Evolutionary conservation across 305 asterid genomes (phyloP).

Genomic region (Solanum hybrid): DNA sequence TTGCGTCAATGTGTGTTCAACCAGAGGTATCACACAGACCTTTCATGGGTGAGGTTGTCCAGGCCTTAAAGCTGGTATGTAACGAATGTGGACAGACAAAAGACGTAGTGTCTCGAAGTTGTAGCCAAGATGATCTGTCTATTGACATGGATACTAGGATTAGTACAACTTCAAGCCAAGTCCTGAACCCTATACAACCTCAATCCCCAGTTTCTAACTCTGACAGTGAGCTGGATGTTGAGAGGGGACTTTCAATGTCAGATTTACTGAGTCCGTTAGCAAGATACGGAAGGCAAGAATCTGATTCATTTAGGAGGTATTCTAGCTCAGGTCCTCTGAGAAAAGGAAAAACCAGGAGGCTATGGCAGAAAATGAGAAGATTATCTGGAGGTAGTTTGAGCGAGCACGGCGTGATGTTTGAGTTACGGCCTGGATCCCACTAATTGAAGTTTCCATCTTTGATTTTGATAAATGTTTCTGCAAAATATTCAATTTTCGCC

Average conservation of each 20-base stretch:
- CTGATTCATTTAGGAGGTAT: constrained; percentile 48
- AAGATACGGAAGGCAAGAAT: constrained; percentile 29
- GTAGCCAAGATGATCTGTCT: constrained; percentile 43
- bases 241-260: constrained; percentile 61
- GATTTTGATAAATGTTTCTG: background rate
- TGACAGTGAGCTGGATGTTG: constrained; percentile 46
- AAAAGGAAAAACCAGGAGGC: constrained; percentile 29
- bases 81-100: constrained; percentile 48
- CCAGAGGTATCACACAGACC: constrained; percentile 94
- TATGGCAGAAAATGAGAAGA: constrained; percentile 60
- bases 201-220: constrained; percentile 43
- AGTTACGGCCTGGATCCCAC: constrained; percentile 62
- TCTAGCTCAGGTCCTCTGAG: constrained; percentile 72
- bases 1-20: constrained; percentile 96
- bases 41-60: constrained; percentile 96
- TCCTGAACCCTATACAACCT: constrained; percentile 29
- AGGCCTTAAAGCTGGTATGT: constrained; percentile 76
- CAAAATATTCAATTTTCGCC: background rate
- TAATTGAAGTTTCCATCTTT: constrained; percentile 14
- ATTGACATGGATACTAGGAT: constrained; percentile 26
- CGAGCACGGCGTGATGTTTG: constrained; percentile 47
- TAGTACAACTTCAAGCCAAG: constrained; percentile 19
- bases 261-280: constrained; percentile 49
- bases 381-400: constrained; percentile 60
- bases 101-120: constrained; percentile 33